Evolutionary conservation across 129 eudicot genomes (phyloP), one percentile per base, ranked within the genome.

Genomic region (Ambrosia artemisiifolia): DNA sequence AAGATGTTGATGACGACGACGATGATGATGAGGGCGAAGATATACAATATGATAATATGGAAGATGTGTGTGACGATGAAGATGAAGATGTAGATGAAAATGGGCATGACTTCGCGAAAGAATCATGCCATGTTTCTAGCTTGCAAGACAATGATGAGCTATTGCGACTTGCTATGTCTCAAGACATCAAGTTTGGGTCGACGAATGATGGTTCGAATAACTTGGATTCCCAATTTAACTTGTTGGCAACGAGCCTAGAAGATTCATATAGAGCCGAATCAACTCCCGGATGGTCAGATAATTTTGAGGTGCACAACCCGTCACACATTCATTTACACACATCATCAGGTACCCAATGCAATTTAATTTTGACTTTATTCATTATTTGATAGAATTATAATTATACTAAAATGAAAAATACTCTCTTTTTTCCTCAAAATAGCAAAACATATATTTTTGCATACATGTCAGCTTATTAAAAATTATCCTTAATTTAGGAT

Each of bases 171-270:
- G 85, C 81, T 40, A 73, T 82, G 81, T 79, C 83, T 11, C 87
- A 79, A 20, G 85, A 76, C 68, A 80, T 87, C 24, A 70, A 83
- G 80, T 66, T 92, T 6, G 91, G 85, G 7, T 92, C 95, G 8
- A 81, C 85, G 0, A 84, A 85, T 55, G 88, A 82, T 64, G 83
- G 78, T 11, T 85, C 96, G 1, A 87, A 75, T 61, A 63, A 85
- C 67, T 76, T 81, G 49, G 88, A 83, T 20, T 70, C 88, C 11
- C 70, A 78, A 20, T 78, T 79, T 49, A 70, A 80, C 67, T 56
- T 81, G 62, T 68, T 73, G 14, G 63, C 66, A 5, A 75, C 63
- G 3, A 65, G 65, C 66, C 63, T 63, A 11, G 73, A 17, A 10
- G 71, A 81, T 9, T 84, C 78, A 28, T 65, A 20, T 54, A 72